Conservation (phyloP, 495 filamentous ascomycete genomes). For the Hypoxylon fragiforme region DNA sequence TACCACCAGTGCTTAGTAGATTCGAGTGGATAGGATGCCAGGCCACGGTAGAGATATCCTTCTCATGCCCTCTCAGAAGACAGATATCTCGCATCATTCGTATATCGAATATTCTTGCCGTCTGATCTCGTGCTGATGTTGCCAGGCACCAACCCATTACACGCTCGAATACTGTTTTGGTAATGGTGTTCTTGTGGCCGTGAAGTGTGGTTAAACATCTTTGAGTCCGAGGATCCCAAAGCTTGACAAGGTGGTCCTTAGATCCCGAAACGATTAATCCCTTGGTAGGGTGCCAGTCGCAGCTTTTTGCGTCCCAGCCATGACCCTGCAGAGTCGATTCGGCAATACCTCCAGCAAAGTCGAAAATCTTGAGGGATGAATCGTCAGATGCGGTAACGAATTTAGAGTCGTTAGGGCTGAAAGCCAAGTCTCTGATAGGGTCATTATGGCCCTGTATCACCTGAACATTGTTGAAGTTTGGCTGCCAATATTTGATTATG, state of each 20-base stretch:
- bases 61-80: constrained; percentile 88
- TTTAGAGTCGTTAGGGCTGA: constrained; percentile 89
- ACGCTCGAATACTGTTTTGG: constrained; percentile 83
- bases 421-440: constrained; percentile 88
- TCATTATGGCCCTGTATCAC: constrained; percentile 88
- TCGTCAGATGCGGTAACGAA: constrained; percentile 97
- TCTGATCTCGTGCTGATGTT: constrained; percentile 89
- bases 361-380: constrained; percentile 88
- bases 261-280: constrained; percentile 93
- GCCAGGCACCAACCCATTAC: constrained; percentile 81
- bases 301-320: constrained; percentile 93
- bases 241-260: constrained; percentile 94
- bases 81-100: constrained; percentile 98
- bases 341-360: constrained; percentile 83
- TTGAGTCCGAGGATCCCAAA: constrained; percentile 93
- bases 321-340: constrained; percentile 85
- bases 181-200: constrained; percentile 96
- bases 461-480: constrained; percentile 98
- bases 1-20: constrained; percentile 86
- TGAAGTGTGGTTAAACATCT: constrained; percentile 90
- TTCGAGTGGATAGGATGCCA: constrained; percentile 94
- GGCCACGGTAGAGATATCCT: constrained; percentile 86
- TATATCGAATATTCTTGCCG: constrained; percentile 88
- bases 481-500: constrained; percentile 97
- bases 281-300: constrained; percentile 97